These are phyloP conservation scores for Aspergillus olivimuriae DNA, from an alignment of 495 filamentous ascomycete genomes.

Conservation along the genomic window DNA sequence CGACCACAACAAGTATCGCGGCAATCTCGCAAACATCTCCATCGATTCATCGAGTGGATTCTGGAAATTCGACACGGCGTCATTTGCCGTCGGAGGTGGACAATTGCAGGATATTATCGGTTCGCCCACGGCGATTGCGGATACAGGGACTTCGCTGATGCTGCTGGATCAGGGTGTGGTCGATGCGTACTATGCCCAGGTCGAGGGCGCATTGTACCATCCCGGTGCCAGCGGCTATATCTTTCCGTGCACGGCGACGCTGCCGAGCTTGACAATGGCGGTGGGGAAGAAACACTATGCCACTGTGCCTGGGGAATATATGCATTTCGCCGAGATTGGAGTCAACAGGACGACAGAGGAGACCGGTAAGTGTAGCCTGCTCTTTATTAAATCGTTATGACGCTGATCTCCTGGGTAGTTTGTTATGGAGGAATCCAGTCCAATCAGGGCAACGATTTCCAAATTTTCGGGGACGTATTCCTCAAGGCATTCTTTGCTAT, in stretches of 20 bases:
- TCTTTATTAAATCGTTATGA: background rate
- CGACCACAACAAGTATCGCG: conserved; percentile 59
- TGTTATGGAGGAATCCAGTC: conserved; percentile 71
- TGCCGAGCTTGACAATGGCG: conserved; percentile 63
- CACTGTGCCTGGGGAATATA: conserved; percentile 55
- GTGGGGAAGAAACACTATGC: conserved; percentile 55
- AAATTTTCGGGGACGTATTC: conserved; percentile 76
- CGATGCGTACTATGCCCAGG: conserved; percentile 54
- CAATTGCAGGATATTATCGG: conserved; percentile 20
- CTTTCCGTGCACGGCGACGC: conserved; percentile 53
- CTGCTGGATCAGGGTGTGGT: conserved; percentile 58
- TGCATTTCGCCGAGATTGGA: conserved; percentile 60
- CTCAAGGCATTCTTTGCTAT: conserved; percentile 76
- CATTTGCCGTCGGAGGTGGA: conserved; percentile 49
- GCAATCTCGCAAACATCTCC: conserved; percentile 54
- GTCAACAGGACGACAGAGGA: conserved; percentile 33
- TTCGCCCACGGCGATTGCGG: conserved; percentile 51
- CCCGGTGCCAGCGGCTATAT: conserved; percentile 51
- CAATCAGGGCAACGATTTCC: conserved; percentile 47
- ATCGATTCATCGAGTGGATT: conserved; percentile 61
- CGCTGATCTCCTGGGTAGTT: conserved; percentile 27
- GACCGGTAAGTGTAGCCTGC: conserved; percentile 23
- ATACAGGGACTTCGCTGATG: conserved; percentile 69
- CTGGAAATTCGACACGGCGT: conserved; percentile 63
- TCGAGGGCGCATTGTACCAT: conserved; percentile 48